Conservation (phyloP, 2,329 filamentous ascomycete genomes). For the Ampelomyces quisqualis region DNA sequence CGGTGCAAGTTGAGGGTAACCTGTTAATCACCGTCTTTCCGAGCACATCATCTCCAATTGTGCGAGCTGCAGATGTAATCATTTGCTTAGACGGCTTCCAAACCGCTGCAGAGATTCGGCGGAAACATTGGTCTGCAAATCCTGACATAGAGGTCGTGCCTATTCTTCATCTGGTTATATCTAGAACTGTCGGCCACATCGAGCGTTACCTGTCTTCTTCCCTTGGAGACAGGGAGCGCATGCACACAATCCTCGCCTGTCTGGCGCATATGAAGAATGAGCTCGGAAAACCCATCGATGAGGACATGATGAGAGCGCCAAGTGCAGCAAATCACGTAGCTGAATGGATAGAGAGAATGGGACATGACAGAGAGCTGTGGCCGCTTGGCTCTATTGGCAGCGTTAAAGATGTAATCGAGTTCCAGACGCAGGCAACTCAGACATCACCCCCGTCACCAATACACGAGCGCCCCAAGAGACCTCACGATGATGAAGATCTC, state of each 20-base stretch:
- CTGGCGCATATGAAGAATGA: slow-evolving; percentile 33
- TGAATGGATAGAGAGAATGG: slow-evolving; percentile 20
- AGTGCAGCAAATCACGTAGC: slow-evolving; percentile 31
- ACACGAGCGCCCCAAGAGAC: slow-evolving; percentile 29
- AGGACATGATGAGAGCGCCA: slow-evolving; percentile 26
- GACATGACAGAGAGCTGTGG: slow-evolving; percentile 19
- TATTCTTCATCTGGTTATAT: slow-evolving; percentile 45
- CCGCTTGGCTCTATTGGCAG: slow-evolving; percentile 35
- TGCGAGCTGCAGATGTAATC: slow-evolving; percentile 41
- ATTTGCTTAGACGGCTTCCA: slow-evolving; percentile 45
- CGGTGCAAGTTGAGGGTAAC: slow-evolving; percentile 11
- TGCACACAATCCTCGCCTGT: slow-evolving; percentile 43
- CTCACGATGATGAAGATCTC: slow-evolving; percentile 26
- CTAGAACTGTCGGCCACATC: slow-evolving; percentile 48
- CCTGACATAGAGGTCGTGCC: slow-evolving; percentile 23
- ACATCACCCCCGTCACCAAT: slow-evolving; percentile 16
- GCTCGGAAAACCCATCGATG: slow-evolving; percentile 37
- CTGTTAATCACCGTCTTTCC: slow-evolving; percentile 43
- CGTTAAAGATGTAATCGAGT: slow-evolving; percentile 34
- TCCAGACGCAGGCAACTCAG: slow-evolving; percentile 29
- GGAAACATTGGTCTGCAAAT: slow-evolving; percentile 27
- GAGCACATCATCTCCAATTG: slow-evolving; percentile 18
- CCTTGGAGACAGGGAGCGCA: slow-evolving; percentile 20
- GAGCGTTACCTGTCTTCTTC: slow-evolving; percentile 40
- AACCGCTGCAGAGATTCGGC: slow-evolving; percentile 25